A percentile compares a stretch with the other conserved stretches of the same genome.
Conservation (phyloP, 2,329 filamentous ascomycete species). For the Orbilia javanica region DNA sequence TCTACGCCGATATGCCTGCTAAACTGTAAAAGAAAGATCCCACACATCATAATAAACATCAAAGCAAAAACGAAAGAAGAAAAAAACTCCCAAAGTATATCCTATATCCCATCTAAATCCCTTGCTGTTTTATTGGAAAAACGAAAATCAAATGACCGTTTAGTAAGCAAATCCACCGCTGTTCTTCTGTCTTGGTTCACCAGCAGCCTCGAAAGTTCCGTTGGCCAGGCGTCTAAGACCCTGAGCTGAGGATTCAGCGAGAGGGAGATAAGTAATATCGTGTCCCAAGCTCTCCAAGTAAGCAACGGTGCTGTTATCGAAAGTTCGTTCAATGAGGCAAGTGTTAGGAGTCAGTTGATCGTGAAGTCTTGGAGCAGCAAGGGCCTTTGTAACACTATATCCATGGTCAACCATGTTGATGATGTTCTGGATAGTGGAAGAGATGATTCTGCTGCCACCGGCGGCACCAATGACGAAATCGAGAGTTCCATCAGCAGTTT, state of each 20-base stretch:
- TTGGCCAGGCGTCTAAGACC: conserved; percentile 73
- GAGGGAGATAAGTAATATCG: conserved; percentile 73
- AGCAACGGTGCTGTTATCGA: conserved; percentile 73
- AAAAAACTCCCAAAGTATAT: conserved; percentile 6
- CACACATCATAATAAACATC: conserved; percentile 7
- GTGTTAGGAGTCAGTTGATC: conserved; percentile 75
- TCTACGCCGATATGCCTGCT: conserved; percentile 3
- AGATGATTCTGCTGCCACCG: conserved; percentile 77
- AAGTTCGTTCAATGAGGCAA: conserved; percentile 73
- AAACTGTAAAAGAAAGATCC: conserved; percentile 4
- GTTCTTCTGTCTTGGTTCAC: conserved; percentile 79
- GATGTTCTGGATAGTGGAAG: conserved; percentile 75
- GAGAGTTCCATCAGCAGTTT: conserved; percentile 71
- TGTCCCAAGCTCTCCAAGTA: conserved; percentile 72
- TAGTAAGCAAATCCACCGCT: conserved; percentile 75
- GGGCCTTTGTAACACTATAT: conserved; percentile 70
- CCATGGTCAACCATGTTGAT: conserved; percentile 73
- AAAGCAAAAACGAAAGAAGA: too few species aligned
- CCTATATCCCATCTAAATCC: not conserved
- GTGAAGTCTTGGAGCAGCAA: conserved; percentile 73
- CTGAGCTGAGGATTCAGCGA: conserved; percentile 73
- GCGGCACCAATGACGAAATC: conserved; percentile 75
- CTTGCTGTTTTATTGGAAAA: not conserved
- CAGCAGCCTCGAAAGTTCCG: conserved; percentile 81
- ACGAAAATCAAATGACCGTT: too few species aligned